Base-by-base conservation (phyloP, 352 stramenopile genomes). In the Pythium phragmiticola region DNA sequence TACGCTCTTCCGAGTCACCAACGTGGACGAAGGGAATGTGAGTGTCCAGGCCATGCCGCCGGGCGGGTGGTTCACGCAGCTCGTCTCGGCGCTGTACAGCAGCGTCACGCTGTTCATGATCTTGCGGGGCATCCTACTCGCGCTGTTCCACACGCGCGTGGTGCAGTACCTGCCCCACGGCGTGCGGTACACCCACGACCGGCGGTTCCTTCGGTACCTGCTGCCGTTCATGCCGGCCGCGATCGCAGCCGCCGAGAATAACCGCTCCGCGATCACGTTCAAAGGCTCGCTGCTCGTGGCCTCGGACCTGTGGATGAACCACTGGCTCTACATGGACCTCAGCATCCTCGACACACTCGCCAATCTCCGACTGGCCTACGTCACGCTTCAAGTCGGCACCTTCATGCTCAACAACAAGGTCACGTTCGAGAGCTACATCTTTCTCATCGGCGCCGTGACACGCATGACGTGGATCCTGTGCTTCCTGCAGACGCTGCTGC, bases 381-480 rank as follows among this genome's bases (percentile, higher is more conserved):
- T 73, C 8, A 65, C 77, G 2, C 65, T 79, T 9, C 59, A 82
- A 30, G 75, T 84, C 23, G 76, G 71, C 0, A 75, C 74, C 21
- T 84, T 63, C 57, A 80, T 89, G 74, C 70, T 88, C 13, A 63
- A 51, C 42, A 74, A 75, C 55, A 64, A 76, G 14, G 61, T 76
- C 14, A 85, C 63, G 26, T 48, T 76, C 16, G 73, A 76, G 17
- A 86, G 78, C 47, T 77, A 87, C 45, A 65, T 89, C 30, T 89
- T 86, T 58, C 64, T 85, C 54, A 72, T 66, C 19, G 75, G 65
- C 1, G 76, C 76, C 0, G 45, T 89, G 19, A 84, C 70, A 4
- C 71, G 67, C 3, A 74, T 85, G 36, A 82, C 80, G 57, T 89
- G 77, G 80, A 54, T 87, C 48, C 76, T 89, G 62, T 89, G 80